A percentile compares a stretch with the other conserved stretches of the same genome.
These are phyloP conservation scores for Phyllosticta capitalensis DNA, from an alignment of 2,329 filamentous ascomycete species.

Conservation along the genomic window DNA sequence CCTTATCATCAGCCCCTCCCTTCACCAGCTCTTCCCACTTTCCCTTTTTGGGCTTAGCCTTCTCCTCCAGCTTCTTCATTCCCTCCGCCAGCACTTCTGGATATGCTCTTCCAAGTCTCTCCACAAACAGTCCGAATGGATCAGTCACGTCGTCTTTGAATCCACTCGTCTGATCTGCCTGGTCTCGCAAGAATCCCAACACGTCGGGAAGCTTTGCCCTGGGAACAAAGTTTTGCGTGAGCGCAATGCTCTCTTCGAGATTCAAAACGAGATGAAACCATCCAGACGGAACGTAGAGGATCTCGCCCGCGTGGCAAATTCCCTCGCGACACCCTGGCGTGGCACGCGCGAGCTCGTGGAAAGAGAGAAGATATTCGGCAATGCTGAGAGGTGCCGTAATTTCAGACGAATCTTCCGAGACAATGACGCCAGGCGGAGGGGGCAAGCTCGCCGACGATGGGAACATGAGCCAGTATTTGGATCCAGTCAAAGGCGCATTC, in stretches of 20 bases:
- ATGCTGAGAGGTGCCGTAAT: conserved; percentile 91
- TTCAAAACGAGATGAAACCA: conserved; percentile 98
- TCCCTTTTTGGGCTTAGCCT: conserved; percentile 49
- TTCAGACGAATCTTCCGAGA: conserved; percentile 81
- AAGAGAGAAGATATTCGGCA: conserved; percentile 89
- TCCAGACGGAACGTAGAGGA: conserved; percentile 83
- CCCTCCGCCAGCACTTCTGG: conserved; percentile 57
- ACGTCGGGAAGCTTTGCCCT: conserved; percentile 62
- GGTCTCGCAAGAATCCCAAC: conserved; percentile 70
- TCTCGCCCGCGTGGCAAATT: conserved; percentile 73
- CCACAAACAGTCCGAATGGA: conserved; percentile 60
- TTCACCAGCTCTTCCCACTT: conserved; percentile 79
- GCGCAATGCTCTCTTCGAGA: conserved; percentile 69
- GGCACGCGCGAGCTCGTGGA: conserved; percentile 71
- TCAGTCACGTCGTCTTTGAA: conserved; percentile 69
- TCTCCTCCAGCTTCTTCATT: conserved; percentile 54
- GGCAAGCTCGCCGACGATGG: conserved; percentile 54
- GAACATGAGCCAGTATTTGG: conserved; percentile 99
- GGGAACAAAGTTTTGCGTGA: conserved; percentile 95
- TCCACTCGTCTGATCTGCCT: conserved; percentile 76
- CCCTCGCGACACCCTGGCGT: conserved; percentile 75
- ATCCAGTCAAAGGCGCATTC: conserved; percentile 85
- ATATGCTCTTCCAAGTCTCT: conserved; percentile 52
- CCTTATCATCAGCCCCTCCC: conserved; percentile 37
- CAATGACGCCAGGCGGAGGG: conserved; percentile 78